Evolutionary conservation across 139 green algal species (phyloP), one percentile per base, ranked within the genome.

Genomic region (Parachlorella kessleri): DNA sequence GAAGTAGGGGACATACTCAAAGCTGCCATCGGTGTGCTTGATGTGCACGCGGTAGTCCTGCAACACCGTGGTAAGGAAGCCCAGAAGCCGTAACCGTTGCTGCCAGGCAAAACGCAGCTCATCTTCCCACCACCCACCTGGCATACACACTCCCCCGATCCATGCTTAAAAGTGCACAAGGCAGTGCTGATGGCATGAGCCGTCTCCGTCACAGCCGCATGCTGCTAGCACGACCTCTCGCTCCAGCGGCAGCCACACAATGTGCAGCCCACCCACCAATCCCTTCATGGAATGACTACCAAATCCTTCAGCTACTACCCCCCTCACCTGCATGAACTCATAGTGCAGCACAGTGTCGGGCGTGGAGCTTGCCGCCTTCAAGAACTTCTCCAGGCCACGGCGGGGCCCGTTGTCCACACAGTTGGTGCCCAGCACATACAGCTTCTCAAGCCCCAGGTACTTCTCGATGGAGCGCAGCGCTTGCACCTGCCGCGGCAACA

Each of bases 1-100:
- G 87, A 99, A 99, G 88, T 98, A 99, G 1, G 96, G 96, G 0
- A 98, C 75, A 64, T 97, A 91, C 89, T 99, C 95, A 82, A 93
- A 97, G 67, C 63, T 76, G 32, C 96, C 94, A 72, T 98, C 92
- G 3, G 42, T 85, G 84, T 97, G 91, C 81, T 97, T 95, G 37
- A 96, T 82, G 86, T 96, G 93, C 69, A 98, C 91, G 30, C 83
- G 54, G 81, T 93, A 95, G 83, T 95, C 91, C 80, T 91, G 84
- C 70, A 84, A 18, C 48, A 59, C 21, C n/a, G n/a, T n/a, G n/a
- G n/a, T n/a, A n/a, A n/a, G n/a, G n/a, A n/a, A n/a, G n/a, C n/a
- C n/a, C n/a, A n/a, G n/a, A n/a, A n/a, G n/a, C n/a, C n/a, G n/a
- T n/a, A n/a, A n/a, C n/a, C n/a, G n/a, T n/a, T n/a, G n/a, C n/a